Percentiles rank a stretch among this genome's conserved stretches.
Conservation (phyloP, 192 early-diverging fungal species). For the Powellomyces hirtus region DNA sequence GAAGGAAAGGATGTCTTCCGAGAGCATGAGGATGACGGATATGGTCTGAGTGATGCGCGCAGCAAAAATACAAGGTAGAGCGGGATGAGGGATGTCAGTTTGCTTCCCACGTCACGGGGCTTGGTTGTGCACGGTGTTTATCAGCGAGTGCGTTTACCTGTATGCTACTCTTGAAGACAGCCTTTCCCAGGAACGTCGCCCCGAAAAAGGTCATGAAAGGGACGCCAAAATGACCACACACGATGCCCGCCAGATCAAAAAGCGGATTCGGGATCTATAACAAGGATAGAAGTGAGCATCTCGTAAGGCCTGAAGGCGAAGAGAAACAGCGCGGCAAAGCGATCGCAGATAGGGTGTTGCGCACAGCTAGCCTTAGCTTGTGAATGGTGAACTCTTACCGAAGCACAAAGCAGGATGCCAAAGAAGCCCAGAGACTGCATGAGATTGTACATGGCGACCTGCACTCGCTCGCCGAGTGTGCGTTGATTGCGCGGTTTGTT, state of each 20-base stretch:
- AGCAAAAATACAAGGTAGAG: too few relatives aligned
- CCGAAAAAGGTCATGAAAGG: constrained; percentile 95
- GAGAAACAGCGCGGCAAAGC: too few relatives aligned
- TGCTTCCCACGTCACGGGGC: too few relatives aligned
- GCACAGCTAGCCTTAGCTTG: too few relatives aligned
- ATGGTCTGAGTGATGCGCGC: constrained; percentile 42
- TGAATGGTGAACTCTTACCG: too few relatives aligned
- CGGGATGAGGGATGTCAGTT: too few relatives aligned
- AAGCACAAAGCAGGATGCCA: constrained; percentile 89
- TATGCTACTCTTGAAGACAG: constrained; percentile 80
- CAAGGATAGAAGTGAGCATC: not conserved
- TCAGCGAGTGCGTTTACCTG: too few relatives aligned
- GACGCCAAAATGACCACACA: constrained; percentile 87
- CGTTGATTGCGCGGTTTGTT: constrained; percentile 50
- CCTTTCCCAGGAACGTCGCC: constrained; percentile 92
- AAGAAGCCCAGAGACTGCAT: constrained; percentile 80
- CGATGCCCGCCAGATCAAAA: constrained; percentile 95
- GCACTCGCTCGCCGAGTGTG: constrained; percentile 64
- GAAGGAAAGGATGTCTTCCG: constrained; percentile 67
- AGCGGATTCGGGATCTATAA: constrained; percentile 88
- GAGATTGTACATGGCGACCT: constrained; percentile 66
- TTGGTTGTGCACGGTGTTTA: too few relatives aligned
- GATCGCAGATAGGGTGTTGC: too few relatives aligned
- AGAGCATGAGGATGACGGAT: constrained; percentile 81
- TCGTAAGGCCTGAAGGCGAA: not conserved